Percentiles rank a stretch among this genome's conserved stretches.
These are phyloP conservation scores for Tolypocladium endophyticum DNA, from an alignment of 2,329 filamentous ascomycete genomes.

Conservation along the genomic window DNA sequence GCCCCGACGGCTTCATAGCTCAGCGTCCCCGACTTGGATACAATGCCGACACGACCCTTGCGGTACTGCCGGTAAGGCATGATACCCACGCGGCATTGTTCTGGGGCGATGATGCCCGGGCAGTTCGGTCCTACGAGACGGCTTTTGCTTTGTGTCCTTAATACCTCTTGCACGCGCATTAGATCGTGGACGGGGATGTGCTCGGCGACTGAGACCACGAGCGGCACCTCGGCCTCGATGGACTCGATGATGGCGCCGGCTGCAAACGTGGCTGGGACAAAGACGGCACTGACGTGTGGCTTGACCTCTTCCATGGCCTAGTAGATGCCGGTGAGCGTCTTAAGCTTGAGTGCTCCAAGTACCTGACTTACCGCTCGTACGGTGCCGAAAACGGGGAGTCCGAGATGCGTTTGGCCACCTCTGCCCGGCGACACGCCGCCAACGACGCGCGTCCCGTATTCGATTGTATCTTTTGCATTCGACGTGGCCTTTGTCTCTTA, in stretches of 20 bases:
- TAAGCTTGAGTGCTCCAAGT: background rate
- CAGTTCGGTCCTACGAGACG: slow-evolving; percentile 73
- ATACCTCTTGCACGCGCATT: slow-evolving; percentile 57
- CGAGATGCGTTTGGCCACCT: slow-evolving; percentile 20
- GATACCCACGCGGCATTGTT: slow-evolving; percentile 44
- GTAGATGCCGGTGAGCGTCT: background rate
- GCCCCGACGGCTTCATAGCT: slow-evolving; percentile 73
- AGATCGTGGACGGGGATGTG: slow-evolving; percentile 73
- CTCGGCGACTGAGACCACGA: slow-evolving; percentile 71
- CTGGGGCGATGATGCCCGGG: slow-evolving; percentile 67
- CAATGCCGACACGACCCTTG: slow-evolving; percentile 60
- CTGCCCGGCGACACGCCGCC: slow-evolving; percentile 28
- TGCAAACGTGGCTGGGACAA: slow-evolving; percentile 58
- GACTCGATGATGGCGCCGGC: slow-evolving; percentile 61
- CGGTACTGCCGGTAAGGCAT: slow-evolving; percentile 29
- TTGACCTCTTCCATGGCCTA: slow-evolving; percentile 22
- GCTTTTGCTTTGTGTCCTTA: slow-evolving; percentile 60
- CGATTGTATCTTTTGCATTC: slow-evolving; percentile 26
- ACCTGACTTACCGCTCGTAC: slow-evolving; percentile 16
- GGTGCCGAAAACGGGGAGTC: slow-evolving; percentile 23
- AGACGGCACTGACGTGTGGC: slow-evolving; percentile 63
- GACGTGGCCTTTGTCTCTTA: slow-evolving; percentile 17
- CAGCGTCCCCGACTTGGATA: slow-evolving; percentile 71
- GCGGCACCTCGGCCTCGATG: slow-evolving; percentile 66
- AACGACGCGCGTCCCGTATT: slow-evolving; percentile 25